Evolutionary conservation across 495 filamentous ascomycete species (phyloP).

Genomic region (Diplogelasinospora grovesii): DNA sequence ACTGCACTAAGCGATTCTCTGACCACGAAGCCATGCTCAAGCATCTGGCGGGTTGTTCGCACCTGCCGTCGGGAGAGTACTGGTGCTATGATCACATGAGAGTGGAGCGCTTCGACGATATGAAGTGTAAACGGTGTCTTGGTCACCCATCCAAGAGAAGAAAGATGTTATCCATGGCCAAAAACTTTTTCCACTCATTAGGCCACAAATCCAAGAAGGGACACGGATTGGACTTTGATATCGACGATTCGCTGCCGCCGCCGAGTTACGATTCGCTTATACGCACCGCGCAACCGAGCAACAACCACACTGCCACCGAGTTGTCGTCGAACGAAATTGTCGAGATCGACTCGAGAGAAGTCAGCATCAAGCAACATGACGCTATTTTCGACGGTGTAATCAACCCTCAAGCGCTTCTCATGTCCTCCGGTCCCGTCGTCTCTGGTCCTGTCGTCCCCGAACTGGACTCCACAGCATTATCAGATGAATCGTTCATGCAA

Average conservation of each 20-base stretch:
- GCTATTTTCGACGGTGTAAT: constrained; percentile 14
- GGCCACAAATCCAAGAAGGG: constrained; percentile 36
- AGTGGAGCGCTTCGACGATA: constrained; percentile 42
- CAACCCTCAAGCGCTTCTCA: constrained; percentile 25
- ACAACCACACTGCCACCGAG: constrained; percentile 20
- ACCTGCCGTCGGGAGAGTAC: constrained; percentile 40
- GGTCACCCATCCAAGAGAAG: constrained; percentile 40
- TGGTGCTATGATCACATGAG: constrained; percentile 42
- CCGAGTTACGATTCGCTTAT: constrained; percentile 40
- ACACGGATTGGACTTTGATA: constrained; percentile 4
- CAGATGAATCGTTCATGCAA: constrained; percentile 13
- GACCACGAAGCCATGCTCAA: constrained; percentile 42
- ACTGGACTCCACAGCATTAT: constrained; percentile 23
- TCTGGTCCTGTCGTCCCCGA: constrained; percentile 18
- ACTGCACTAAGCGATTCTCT: constrained; percentile 32
- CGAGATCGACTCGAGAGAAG: constrained; percentile 40
- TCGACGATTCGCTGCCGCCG: constrained; percentile 26
- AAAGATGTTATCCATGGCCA: constrained; percentile 42
- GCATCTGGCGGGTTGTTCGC: constrained; percentile 33
- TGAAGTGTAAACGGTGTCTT: constrained; percentile 39
- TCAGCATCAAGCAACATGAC: constrained; percentile 6
- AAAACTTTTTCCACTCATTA: constrained; percentile 41
- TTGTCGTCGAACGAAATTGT: constrained; percentile 36
- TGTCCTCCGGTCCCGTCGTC: constrained; percentile 10
- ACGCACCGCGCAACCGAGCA: constrained; percentile 10